phyloP scores from a whole-genome alignment of 331 rosid genomes.

The Cydonia oblonga region DNA sequence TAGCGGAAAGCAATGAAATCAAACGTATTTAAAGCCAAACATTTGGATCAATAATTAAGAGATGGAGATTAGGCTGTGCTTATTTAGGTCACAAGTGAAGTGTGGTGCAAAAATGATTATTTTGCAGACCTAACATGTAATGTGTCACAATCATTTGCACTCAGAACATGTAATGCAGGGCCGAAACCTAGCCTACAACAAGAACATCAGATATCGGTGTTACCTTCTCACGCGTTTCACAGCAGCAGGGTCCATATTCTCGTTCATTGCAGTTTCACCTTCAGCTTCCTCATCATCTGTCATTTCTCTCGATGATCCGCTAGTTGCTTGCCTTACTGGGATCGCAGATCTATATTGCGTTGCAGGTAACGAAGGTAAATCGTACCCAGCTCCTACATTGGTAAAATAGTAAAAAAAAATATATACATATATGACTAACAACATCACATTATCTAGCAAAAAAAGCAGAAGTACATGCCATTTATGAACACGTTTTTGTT shows the following conservation, averaged over 20 bases:
- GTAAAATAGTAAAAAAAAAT: constrained; percentile 6
- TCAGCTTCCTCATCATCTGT: constrained; percentile 85
- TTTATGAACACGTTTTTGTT: background rate
- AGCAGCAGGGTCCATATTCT: constrained; percentile 53
- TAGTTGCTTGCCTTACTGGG: constrained; percentile 34
- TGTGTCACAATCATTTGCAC: background rate
- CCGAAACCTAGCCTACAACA: background rate
- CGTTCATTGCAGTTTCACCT: constrained; percentile 58
- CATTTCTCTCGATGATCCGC: constrained; percentile 76
- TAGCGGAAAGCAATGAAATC: constrained; percentile 1
- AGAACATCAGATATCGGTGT: background rate
- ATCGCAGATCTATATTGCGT: constrained; percentile 29
- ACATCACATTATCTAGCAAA: background rate
- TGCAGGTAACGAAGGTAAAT: constrained; percentile 38
- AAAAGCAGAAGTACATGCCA: background rate
- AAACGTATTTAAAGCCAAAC: background rate
- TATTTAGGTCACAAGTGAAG: too few species aligned
- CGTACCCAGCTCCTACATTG: constrained; percentile 48
- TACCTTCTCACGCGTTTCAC: constrained; percentile 92
- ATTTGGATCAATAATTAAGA: background rate
- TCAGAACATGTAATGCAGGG: background rate
- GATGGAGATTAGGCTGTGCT: background rate
- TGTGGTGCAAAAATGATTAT: background rate
- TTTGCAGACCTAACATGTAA: background rate
- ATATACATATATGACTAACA: background rate